phyloP scores from a whole-genome alignment of 2,329 filamentous ascomycete species.

The Pseudogymnoascus sp. region DNA sequence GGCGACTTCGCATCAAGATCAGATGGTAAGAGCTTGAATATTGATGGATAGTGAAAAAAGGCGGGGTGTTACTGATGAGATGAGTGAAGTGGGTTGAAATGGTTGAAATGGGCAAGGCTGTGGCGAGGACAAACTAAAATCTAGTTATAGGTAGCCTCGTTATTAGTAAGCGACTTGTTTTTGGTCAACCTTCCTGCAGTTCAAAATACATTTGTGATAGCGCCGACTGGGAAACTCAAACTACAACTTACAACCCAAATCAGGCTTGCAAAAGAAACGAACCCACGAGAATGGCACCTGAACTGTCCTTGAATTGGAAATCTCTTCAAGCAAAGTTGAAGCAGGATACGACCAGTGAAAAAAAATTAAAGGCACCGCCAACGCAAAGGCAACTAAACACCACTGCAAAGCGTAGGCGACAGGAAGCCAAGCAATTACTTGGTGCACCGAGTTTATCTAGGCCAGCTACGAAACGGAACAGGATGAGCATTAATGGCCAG shows the following conservation, averaged over 20 bases:
- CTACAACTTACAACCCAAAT: not conserved
- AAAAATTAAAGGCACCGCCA: constrained; percentile 27
- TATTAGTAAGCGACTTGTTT: not conserved
- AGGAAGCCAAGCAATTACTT: constrained; percentile 20
- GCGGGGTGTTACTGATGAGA: constrained; percentile 2
- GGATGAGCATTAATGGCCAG: constrained; percentile 45
- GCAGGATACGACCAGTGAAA: constrained; percentile 32
- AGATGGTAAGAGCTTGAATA: not conserved
- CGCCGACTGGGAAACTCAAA: not conserved
- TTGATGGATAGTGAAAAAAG: not conserved
- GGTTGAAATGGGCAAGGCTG: not conserved
- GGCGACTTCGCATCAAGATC: constrained; percentile 29
- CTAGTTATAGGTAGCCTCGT: not conserved
- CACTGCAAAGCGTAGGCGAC: constrained; percentile 28
- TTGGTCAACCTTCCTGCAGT: not conserved
- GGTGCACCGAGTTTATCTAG: not conserved
- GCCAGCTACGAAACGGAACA: constrained; percentile 13
- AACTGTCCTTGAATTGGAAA: constrained; percentile 68
- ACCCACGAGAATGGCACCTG: constrained; percentile 24
- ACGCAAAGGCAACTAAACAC: constrained; percentile 25
- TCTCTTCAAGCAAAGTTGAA: constrained; percentile 56
- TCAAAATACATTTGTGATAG: not conserved
- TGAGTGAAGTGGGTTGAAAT: constrained; percentile 1
- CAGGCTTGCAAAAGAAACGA: not conserved
- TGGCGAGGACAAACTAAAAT: not conserved